Percentiles rank a stretch among this genome's conserved stretches.
These are phyloP conservation scores for Tylopilus intermedius DNA, from an alignment of 768 basidiomycete species.

Conservation along the genomic window DNA sequence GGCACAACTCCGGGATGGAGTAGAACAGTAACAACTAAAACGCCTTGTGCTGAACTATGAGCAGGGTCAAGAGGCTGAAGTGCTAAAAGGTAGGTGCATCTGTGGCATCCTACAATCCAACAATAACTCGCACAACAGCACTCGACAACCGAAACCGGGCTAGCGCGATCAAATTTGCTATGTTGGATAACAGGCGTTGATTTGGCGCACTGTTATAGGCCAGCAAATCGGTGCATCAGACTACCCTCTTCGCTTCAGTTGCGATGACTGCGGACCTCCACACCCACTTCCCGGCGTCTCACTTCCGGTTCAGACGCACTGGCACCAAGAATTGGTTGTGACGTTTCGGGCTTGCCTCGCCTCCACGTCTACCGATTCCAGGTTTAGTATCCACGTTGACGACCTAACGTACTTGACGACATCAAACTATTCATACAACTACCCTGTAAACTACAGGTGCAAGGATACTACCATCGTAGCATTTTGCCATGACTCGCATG, in stretches of 20 bases:
- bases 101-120: background rate
- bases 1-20: conserved; percentile 90
- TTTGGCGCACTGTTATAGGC: conserved; percentile 9
- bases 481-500: conserved; percentile 2
- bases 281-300: conserved; percentile 18
- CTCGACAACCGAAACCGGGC: conserved; percentile 65
- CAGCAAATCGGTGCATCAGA: conserved; percentile 17
- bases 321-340: conserved; percentile 11
- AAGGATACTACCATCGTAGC: conserved; percentile 11
- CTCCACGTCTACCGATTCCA: conserved; percentile 7
- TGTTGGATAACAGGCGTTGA: conserved; percentile 46
- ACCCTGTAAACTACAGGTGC: conserved; percentile 4
- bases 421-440: conserved; percentile 6
- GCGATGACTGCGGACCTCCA: conserved; percentile 20
- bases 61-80: conserved; percentile 83
- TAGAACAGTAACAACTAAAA: conserved; percentile 96
- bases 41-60: conserved; percentile 90
- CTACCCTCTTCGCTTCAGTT: conserved; percentile 19
- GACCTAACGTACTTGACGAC: conserved; percentile 27
- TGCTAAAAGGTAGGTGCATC: conserved; percentile 55
- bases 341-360: conserved; percentile 13
- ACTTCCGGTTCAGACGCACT: conserved; percentile 18
- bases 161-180: conserved; percentile 71
- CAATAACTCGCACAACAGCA: conserved; percentile 34
- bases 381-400: conserved; percentile 19